phyloP scores from a whole-genome alignment of 2,329 filamentous ascomycete genomes.

The Talaromyces verruculosus region DNA sequence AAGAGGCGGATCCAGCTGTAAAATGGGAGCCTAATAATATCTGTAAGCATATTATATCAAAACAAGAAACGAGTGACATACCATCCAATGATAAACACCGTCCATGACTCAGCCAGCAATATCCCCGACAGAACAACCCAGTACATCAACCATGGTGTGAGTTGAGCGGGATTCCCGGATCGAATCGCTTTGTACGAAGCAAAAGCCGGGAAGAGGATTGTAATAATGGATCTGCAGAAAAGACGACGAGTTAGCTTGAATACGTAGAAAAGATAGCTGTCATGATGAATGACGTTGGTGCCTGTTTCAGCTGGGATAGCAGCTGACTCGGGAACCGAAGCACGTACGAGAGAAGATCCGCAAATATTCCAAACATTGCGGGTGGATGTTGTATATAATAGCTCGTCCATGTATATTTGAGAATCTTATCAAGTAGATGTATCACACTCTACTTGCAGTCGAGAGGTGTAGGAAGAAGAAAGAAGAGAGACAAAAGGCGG shows the following conservation, averaged over 20 bases:
- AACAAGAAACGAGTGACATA: slow-evolving; percentile 35
- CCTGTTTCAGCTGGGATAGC: neutral
- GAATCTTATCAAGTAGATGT: neutral
- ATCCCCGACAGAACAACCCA: slow-evolving; percentile 88
- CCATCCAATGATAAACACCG: slow-evolving; percentile 83
- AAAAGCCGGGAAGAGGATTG: slow-evolving; percentile 92
- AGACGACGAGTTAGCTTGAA: neutral
- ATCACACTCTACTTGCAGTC: neutral
- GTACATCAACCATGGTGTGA: slow-evolving; percentile 99
- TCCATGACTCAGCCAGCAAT: slow-evolving; percentile 81
- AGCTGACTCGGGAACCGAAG: neutral
- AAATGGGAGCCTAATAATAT: slow-evolving; percentile 70
- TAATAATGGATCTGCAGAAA: slow-evolving; percentile 69
- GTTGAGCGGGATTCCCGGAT: slow-evolving; percentile 80
- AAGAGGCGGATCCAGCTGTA: slow-evolving; percentile 87
- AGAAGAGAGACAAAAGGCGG: slow-evolving; percentile 1
- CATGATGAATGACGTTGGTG: neutral
- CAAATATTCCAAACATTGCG: slow-evolving; percentile 68
- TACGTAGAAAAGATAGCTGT: neutral
- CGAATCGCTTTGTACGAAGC: slow-evolving; percentile 98
- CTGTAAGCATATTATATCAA: neutral
- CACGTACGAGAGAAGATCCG: slow-evolving; percentile 70
- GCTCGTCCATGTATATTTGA: neutral
- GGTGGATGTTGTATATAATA: neutral
- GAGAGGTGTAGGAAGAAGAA: slow-evolving; percentile 6